These are phyloP conservation scores for Arxiozyma telluris DNA, from an alignment of 1,139 yeast genomes.

Conservation along the genomic window DNA sequence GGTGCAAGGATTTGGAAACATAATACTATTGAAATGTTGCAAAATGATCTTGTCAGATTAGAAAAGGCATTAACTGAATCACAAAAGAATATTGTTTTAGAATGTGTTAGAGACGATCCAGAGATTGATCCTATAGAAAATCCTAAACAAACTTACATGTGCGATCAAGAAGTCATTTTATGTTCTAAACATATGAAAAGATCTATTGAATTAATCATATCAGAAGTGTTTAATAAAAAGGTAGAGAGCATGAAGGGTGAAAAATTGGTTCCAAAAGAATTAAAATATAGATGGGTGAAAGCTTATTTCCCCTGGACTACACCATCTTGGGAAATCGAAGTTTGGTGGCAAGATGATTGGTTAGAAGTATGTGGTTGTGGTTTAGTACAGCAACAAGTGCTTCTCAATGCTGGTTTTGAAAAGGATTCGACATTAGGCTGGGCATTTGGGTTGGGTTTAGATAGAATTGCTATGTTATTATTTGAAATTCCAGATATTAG, in stretches of 20 bases:
- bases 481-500: slow-evolving; percentile 95
- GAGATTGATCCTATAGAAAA: slow-evolving; percentile 36
- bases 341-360: slow-evolving; percentile 99
- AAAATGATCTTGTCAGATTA: slow-evolving; percentile 31
- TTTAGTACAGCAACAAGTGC: slow-evolving; percentile 69
- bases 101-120: slow-evolving; percentile 64
- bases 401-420: slow-evolving; percentile 59
- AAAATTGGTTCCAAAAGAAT: slow-evolving; percentile 52
- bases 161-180: slow-evolving; percentile 56
- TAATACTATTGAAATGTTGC: slow-evolving; percentile 25
- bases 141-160: slow-evolving; percentile 76
- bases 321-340: slow-evolving; percentile 97
- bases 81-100: slow-evolving; percentile 26
- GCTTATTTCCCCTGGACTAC: slow-evolving; percentile 98
- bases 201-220: slow-evolving; percentile 73
- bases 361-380: slow-evolving; percentile 97
- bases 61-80: slow-evolving; percentile 30
- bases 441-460: slow-evolving; percentile 98
- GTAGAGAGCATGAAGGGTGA: slow-evolving; percentile 51
- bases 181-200: slow-evolving; percentile 74
- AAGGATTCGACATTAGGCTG: slow-evolving; percentile 62
- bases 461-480: slow-evolving; percentile 88
- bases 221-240: slow-evolving; percentile 66
- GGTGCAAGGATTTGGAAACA: slow-evolving; percentile 86
- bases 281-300: slow-evolving; percentile 89